Base-by-base conservation (phyloP, 169 alveolate species). In the Plasmodium reichenowi region DNA sequence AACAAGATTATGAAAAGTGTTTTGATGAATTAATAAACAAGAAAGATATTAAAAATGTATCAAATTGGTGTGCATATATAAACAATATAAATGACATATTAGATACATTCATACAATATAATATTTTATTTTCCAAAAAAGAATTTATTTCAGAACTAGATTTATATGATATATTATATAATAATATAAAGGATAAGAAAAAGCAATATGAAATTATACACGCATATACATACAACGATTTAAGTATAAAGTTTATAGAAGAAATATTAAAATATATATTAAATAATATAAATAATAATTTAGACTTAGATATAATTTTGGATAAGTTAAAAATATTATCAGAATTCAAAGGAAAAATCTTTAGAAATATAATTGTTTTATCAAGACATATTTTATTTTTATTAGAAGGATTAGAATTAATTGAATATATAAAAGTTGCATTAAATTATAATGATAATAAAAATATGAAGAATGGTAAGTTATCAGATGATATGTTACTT, bases 201-300 rank as follows among this genome's bases (percentile, higher is more conserved):
- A 83, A 83, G 26, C 78, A 68, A 43, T 83, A 70, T 22, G 91
- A 83, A 59, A 45, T 83, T 83, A 62, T 72, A 4, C 91, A 83
- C 59, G 91, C 91, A 50, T 83, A 83, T 83, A 83, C 91, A 24
- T 83, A 83, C 59, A 83, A 83, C 50, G 58, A 83, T 50, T 32
- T 83, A 20, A 83, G 91, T 50, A 70, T 83, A 83, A 32, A 83
- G 56, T 59, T 83, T 67, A 59, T 83, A 7, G 86, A 70, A 62
- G 8, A 20, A 32, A 47, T 83, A 20, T 17, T 83, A 43, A 68
- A 20, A 13, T 54, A 83, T 58, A 17, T 78, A 29, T 29, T 83
- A 68, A 62, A 68, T 29, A 70, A 32, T 68, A 32, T 12, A 68
- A 72, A 48, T n/a, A 13, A 45, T 15, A 83, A 3, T 9, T 15